Base-by-base conservation (phyloP, 2,329 filamentous ascomycete species). In the Falciphora oryzae region DNA sequence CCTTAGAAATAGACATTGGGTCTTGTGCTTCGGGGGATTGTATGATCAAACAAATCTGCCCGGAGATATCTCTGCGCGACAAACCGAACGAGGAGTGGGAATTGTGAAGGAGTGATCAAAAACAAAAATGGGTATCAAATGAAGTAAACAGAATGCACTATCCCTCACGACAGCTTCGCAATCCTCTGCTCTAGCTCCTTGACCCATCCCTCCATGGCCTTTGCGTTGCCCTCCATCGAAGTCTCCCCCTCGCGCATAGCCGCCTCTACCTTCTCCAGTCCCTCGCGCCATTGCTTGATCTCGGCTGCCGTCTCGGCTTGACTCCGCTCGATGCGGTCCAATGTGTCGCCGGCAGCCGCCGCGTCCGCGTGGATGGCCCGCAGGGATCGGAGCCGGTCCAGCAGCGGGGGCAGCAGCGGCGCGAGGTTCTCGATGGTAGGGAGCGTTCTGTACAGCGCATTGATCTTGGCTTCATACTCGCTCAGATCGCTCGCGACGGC, bases 151-250 rank as follows among this genome's bases (percentile, higher is more conserved):
- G n/a, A 13, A 25, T 28, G 11, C 57, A 16, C 13, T 6, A 22
- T 60, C 16, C 35, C 4, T 63, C 56, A 80, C 66, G 80, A 79
- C 73, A 89, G 75, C 69, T 83, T 83, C 66, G 83, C 83, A 75
- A 97, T 83, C 76, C 91, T 89, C 71, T 81, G 85, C 78, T 98
- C 94, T 64, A 99, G 77, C 65, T 90, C 91, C 75, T 90, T 91
- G 5, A 98, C 91, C 92, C 93, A 97, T 57, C 86, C 87, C 69
- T 94, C 90, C 67, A 98, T 89, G n/a, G 90, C 84, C 70, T 89
- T 88, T 75, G 93, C 88, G 76, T 99, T 99, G 62, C 83, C 85
- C 68, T 85, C 85, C 80, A 96, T 89, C 4, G 87, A 83, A 32
- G 80, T 80, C 72, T 91, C 89, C 4, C 89, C 88, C 66, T 89